These are phyloP conservation scores for Fusarium ambrosium DNA, from an alignment of 2,329 filamentous ascomycete species.

Conservation along the genomic window DNA sequence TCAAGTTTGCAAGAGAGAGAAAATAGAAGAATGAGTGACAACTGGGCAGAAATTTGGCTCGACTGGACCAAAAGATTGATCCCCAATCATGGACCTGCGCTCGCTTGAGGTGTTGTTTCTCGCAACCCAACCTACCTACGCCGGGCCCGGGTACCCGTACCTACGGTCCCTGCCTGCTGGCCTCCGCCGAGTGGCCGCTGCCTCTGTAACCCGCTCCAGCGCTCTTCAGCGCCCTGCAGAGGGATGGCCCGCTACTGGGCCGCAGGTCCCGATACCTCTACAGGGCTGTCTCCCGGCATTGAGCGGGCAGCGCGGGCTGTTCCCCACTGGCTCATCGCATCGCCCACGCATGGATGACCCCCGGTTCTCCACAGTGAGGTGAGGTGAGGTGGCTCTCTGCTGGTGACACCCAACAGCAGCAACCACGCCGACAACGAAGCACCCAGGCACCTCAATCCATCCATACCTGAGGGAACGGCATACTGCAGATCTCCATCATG, in stretches of 20 bases:
- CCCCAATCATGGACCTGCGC: constrained; percentile 40
- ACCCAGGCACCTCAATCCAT: constrained; percentile 1
- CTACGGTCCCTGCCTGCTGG: constrained; percentile 11
- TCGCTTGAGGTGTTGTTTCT: constrained; percentile 37
- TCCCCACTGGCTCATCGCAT: constrained; percentile 31
- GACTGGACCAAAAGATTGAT: constrained; percentile 33
- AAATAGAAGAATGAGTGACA: constrained; percentile 17
- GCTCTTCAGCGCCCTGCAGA: constrained; percentile 34
- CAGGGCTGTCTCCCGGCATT: constrained; percentile 25
- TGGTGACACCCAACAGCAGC: constrained; percentile 8
- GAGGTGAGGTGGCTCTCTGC: constrained; percentile 14
- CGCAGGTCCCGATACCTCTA: constrained; percentile 11
- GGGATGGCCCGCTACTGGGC: constrained; percentile 3
- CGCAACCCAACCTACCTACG: constrained; percentile 29
- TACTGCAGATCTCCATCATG: constrained; percentile 14
- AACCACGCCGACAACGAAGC: constrained; percentile 14
- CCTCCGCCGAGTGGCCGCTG: constrained; percentile 9
- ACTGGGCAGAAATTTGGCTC: constrained; percentile 32
- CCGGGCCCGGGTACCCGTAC: constrained; percentile 14
- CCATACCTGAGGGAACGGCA: background rate
- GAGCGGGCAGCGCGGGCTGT: background rate
- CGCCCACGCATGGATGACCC: background rate
- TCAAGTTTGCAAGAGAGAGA: constrained; percentile 22
- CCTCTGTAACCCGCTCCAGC: constrained; percentile 35
- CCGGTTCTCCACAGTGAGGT: constrained; percentile 22